Evolutionary conservation across 306 rosid genomes (phyloP), one percentile per base, ranked within the genome.

Genomic region (Pachyrhizus erosus): DNA sequence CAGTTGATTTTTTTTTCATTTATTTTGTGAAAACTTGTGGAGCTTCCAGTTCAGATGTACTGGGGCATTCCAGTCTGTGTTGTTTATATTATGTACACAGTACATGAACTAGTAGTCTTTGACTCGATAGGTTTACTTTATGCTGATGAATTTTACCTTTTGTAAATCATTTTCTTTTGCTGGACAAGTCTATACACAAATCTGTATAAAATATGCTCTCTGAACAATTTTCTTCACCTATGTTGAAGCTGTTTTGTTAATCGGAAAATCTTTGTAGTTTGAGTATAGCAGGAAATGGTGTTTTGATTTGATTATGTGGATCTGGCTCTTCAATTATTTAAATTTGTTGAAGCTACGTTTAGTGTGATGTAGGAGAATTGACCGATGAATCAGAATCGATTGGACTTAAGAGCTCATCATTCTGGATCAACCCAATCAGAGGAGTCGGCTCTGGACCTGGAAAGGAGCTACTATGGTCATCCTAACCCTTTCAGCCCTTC

Each of bases 341-440:
- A 58, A 54, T 73, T 62, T 77, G 70, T 70, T 83, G 70, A 67
- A 83, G 69, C 52, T 80, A 43, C 72, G 15, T 48, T 18, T 17
- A 57, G 79, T 83, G 48, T 86, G 68, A 66, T 83, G 87, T 78
- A 91, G 97, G 97, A 84, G 91, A 85, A 90, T 86, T 89, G 87
- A 86, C 85, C 80, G 88, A 96, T 96, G 99, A 90, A 88, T 83
- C 86, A 86, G 84, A 80, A 84, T 84, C 90, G 73, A 43, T 82
- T 90, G 80, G 89, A 87, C 86, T 78, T 91, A 73, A 91, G 90
- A 82, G 84, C 84, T 84, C 90, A 90, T 85, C 92, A 88, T 76
- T 90, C 92, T 48, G 98, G 94, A 62, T 92, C 97, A 85, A 78
- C 97, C 45, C 97, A 90, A 62, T 92, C 99, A 5, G 97, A 88